Evolutionary conservation across 805 yeast species (phyloP).

Genomic region (Wickerhamomyces silvicola): DNA sequence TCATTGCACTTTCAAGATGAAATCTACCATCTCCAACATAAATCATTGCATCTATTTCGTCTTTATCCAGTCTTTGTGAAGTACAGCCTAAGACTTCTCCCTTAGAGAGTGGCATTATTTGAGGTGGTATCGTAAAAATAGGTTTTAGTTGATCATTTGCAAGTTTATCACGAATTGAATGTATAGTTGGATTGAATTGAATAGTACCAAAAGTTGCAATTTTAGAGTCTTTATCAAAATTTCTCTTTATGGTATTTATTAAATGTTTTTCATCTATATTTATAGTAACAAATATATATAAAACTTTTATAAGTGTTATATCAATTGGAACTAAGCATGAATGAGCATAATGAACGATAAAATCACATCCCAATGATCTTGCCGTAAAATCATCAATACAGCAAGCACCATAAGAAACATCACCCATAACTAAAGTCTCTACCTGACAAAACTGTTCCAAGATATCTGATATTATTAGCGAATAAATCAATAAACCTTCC

Average conservation of each 20-base stretch:
- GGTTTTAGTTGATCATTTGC: conserved; percentile 39
- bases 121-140: conserved; percentile 75
- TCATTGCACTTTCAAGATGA: conserved; percentile 94
- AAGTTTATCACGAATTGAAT: conserved; percentile 60
- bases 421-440: conserved; percentile 95
- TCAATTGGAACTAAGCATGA: conserved; percentile 95
- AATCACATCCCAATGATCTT: conserved; percentile 85
- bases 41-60: conserved; percentile 70
- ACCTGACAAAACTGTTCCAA: conserved; percentile 84
- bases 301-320: conserved; percentile 80
- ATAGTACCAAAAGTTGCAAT: conserved; percentile 92
- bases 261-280: conserved; percentile 80
- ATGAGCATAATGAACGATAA: conserved; percentile 94
- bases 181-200: conserved; percentile 93
- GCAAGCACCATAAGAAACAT: conserved; percentile 97
- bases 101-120: conserved; percentile 83
- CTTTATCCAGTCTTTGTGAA: conserved; percentile 67
- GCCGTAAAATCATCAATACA: conserved; percentile 97
- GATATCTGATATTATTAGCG: conserved; percentile 86
- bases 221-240: conserved; percentile 57
- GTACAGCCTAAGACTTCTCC: conserved; percentile 98
- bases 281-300: conserved; percentile 94
- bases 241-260: conserved; percentile 64
- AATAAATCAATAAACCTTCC: conserved; percentile 85
- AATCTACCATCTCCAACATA: conserved; percentile 96